Conservation (phyloP, 2,329 filamentous ascomycete genomes). For the Thelonectria discophora region DNA sequence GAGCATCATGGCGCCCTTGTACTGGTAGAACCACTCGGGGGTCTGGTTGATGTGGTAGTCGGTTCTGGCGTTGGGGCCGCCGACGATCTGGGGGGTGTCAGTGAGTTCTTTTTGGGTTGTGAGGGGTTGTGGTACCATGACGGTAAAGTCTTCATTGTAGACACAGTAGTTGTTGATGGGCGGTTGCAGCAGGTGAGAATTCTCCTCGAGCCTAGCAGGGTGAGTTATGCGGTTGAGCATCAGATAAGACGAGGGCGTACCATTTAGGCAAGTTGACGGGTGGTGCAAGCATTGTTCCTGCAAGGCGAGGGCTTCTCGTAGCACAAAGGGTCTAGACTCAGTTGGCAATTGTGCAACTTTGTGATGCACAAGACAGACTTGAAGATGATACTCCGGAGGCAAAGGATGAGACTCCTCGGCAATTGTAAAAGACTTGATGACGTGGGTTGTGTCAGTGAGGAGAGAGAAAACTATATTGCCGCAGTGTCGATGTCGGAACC, state of each 20-base stretch:
- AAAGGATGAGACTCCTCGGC: too few species aligned
- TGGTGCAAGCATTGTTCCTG: slow-evolving; percentile 54
- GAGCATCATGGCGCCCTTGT: slow-evolving; percentile 91
- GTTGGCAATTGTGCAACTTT: neutral
- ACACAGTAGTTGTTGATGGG: slow-evolving; percentile 98
- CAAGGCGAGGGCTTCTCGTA: neutral
- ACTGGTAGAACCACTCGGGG: slow-evolving; percentile 98
- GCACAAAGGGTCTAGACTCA: neutral
- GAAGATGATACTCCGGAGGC: neutral
- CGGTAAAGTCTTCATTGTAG: slow-evolving; percentile 83
- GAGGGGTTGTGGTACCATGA: slow-evolving; percentile 68
- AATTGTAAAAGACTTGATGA: neutral
- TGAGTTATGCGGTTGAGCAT: neutral
- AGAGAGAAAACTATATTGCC: neutral
- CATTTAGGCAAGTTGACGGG: slow-evolving; percentile 68
- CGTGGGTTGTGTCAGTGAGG: slow-evolving; percentile 11
- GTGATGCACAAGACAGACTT: neutral
- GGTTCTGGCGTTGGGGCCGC: slow-evolving; percentile 92
- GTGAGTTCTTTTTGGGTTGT: neutral
- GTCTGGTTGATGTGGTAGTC: slow-evolving; percentile 99
- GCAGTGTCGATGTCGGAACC: slow-evolving; percentile 10
- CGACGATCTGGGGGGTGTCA: slow-evolving; percentile 72
- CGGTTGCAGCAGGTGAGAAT: slow-evolving; percentile 90
- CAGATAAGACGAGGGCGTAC: slow-evolving; percentile 49
- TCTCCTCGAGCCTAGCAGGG: slow-evolving; percentile 82